Conservation (phyloP, 768 basidiomycete genomes). For the Mycena epipterygia region DNA sequence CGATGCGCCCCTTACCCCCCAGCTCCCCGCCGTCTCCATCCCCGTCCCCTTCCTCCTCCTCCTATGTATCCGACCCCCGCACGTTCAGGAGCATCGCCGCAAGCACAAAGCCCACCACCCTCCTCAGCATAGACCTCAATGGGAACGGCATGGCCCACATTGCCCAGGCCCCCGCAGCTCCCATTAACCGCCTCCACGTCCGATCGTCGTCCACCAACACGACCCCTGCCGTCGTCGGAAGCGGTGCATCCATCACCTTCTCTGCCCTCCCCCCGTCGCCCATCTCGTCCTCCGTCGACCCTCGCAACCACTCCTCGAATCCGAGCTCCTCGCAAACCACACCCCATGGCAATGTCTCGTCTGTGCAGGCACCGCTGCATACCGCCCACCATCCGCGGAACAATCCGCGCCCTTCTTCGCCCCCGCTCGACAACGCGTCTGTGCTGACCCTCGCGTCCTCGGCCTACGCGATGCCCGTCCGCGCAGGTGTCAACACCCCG, state of each 20-base stretch:
- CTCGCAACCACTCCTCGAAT: slow-evolving; percentile 50
- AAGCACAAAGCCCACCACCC: slow-evolving; percentile 94
- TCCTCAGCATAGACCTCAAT: slow-evolving; percentile 89
- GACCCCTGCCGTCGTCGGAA: slow-evolving; percentile 57
- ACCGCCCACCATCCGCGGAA: slow-evolving; percentile 95
- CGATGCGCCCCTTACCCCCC: slow-evolving; percentile 90
- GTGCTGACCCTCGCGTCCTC: slow-evolving; percentile 94
- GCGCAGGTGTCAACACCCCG: slow-evolving; percentile 58
- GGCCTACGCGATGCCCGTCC: slow-evolving; percentile 82
- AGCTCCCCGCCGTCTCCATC: slow-evolving; percentile 90
- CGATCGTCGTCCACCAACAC: slow-evolving; percentile 73
- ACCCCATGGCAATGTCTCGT: slow-evolving; percentile 44
- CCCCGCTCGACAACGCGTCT: slow-evolving; percentile 93
- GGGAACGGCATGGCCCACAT: slow-evolving; percentile 92
- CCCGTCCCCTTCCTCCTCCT: slow-evolving; percentile 86
- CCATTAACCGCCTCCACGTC: slow-evolving; percentile 67
- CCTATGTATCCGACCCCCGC: slow-evolving; percentile 84
- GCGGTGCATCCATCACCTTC: slow-evolving; percentile 78
- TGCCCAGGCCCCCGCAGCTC: slow-evolving; percentile 83
- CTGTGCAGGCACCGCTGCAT: slow-evolving; percentile 88
- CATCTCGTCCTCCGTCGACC: slow-evolving; percentile 51
- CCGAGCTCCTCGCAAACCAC: slow-evolving; percentile 42
- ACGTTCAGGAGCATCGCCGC: slow-evolving; percentile 88
- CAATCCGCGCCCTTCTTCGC: slow-evolving; percentile 93
- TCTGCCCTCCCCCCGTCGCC: slow-evolving; percentile 73